Percentiles rank a stretch among this genome's conserved stretches.
Evolutionary conservation across 352 stramenopile genomes (phyloP).

Genomic region (Pythium scleroteichum): DNA sequence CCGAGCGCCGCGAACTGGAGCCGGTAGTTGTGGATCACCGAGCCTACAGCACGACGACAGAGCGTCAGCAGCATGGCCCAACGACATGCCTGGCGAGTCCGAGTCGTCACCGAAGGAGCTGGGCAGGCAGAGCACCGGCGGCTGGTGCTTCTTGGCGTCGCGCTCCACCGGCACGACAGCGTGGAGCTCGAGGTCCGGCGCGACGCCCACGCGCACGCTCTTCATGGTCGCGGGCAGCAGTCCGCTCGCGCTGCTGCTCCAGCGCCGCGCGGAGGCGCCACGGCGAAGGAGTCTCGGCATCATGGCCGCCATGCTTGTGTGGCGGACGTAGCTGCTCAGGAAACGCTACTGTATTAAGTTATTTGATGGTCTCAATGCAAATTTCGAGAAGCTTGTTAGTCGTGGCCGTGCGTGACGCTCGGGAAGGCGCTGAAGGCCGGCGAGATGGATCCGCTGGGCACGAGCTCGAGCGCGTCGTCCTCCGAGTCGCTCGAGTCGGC

Average conservation of each 20-base stretch:
- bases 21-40: constrained; percentile 59
- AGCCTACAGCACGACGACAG: constrained; percentile 28
- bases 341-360: background rate
- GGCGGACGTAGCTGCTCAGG: background rate
- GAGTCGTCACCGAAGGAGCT: constrained; percentile 54
- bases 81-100: too few relatives aligned
- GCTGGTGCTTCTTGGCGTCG: constrained; percentile 10
- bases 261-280: constrained; percentile 1
- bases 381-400: too few relatives aligned
- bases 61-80: background rate
- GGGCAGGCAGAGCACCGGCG: constrained; percentile 66
- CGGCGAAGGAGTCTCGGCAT: too few relatives aligned
- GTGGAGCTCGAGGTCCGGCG: constrained; percentile 45
- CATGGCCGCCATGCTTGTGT: too few relatives aligned
- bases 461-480: constrained; percentile 22
- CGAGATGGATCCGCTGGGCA: constrained; percentile 26
- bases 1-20: constrained; percentile 54
- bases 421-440: constrained; percentile 27
- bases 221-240: constrained; percentile 22
- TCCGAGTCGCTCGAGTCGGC: constrained; percentile 22
- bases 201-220: constrained; percentile 42
- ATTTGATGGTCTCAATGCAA: too few relatives aligned
- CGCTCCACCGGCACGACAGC: constrained; percentile 34
- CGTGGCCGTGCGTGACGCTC: too few relatives aligned
- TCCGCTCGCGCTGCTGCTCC: background rate